Evolutionary conservation across 805 yeast species (phyloP), one percentile per base, ranked within the genome.

Genomic region (Lachancea waltii): DNA sequence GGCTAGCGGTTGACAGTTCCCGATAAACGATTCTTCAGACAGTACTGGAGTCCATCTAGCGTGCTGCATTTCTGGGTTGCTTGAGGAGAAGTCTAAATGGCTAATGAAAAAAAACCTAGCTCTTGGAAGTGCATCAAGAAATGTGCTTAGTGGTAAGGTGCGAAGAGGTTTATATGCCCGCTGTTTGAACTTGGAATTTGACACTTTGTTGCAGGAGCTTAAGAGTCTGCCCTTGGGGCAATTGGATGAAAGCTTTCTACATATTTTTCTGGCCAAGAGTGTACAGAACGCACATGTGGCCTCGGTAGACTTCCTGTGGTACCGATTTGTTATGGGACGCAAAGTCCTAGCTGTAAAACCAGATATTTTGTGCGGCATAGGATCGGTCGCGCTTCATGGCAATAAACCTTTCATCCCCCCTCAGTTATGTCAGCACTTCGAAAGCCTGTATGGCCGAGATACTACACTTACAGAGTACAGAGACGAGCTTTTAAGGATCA

Each of bases 141-240:
- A 9, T 9, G 16, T 30, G 14, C 22, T 35, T 16, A 22, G 31
- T 25, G 42, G 43, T 11, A 41, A 28, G 6, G 21, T 45, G 7
- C 31, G 52, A 15, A 46, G 38, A 16, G 35, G 33, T 19, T 37
- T 56, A n/a, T 43, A 43, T 15, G 31, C 45, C n/a, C 38, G 45
- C 11, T 54, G 61, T 35, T 27, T 56, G 39, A 54, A 55, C 31
- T 17, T 54, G 16, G 45, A 51, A n/a, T 55, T 56, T 38, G 54
- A 48, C 15, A 15, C 27, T 9, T 45, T 50, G 11, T 32, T 58
- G 17, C 19, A 19, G 5, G 37, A 28, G 13, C 29, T 53, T 6
- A 38, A 47, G 23, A 19, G 17, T 3, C 33, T 44, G 7, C 51
- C 58, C 2, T 31, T 36, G 6, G 33, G 39, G 5, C 51, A 46